A percentile compares a stretch with the other conserved stretches of the same genome.
Conservation (phyloP, 208 protist species). For the Porcisia hertigi region DNA sequence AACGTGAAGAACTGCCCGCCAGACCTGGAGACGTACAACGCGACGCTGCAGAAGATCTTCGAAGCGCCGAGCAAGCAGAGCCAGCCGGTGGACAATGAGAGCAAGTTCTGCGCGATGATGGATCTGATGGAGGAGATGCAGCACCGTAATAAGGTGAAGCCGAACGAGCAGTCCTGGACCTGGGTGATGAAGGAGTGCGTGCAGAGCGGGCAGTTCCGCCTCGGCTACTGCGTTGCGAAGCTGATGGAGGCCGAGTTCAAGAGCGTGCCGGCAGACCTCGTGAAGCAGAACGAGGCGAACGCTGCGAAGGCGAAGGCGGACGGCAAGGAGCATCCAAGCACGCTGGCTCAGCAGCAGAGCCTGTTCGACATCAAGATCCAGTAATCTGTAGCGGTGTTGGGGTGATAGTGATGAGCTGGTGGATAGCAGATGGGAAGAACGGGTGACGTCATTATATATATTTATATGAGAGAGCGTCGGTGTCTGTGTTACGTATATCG, state of each 20-base stretch:
- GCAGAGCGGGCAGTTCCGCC: conserved; percentile 79
- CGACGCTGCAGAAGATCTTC: conserved; percentile 81
- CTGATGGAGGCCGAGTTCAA: conserved; percentile 86
- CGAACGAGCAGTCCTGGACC: conserved; percentile 84
- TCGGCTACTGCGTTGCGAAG: conserved; percentile 76
- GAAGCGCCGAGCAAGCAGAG: conserved; percentile 74
- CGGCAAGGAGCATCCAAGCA: conserved; percentile 80
- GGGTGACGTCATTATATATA: background rate
- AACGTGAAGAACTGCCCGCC: conserved; percentile 91
- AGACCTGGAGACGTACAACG: conserved; percentile 89
- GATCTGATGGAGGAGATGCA: conserved; percentile 90
- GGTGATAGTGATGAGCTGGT: background rate
- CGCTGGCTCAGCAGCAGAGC: conserved; percentile 65
- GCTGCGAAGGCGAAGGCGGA: conserved; percentile 80
- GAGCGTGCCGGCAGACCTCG: conserved; percentile 66
- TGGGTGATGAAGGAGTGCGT: conserved; percentile 89
- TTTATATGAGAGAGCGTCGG: background rate
- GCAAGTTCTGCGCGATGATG: conserved; percentile 92
- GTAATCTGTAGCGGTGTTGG: conserved; percentile 27
- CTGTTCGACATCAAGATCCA: conserved; percentile 90
- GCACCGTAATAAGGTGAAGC: conserved; percentile 88
- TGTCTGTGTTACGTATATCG: background rate
- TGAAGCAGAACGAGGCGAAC: conserved; percentile 83
- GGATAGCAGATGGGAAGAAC: background rate
- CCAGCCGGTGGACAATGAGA: conserved; percentile 73